Evolutionary conservation across 192 early-diverging fungal genomes (phyloP).

Genomic region (Chytriomyces sp.): DNA sequence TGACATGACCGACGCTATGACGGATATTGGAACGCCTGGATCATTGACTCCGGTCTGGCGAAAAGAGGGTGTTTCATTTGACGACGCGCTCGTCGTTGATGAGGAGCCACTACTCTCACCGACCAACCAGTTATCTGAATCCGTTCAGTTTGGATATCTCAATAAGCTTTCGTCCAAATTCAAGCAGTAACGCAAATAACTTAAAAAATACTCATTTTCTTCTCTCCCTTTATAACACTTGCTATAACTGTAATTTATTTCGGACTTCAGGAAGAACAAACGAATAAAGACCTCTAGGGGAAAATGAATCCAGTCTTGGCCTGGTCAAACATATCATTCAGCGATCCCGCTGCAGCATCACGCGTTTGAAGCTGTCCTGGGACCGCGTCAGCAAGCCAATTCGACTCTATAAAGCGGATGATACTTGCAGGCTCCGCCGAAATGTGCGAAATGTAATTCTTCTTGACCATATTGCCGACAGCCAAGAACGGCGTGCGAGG

Average conservation of each 20-base stretch:
- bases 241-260: no score
- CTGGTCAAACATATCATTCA: conserved; percentile 12
- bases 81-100: conserved; percentile 30
- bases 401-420: conserved; percentile 25
- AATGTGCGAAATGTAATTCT: conserved; percentile 34
- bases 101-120: background rate
- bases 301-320: background rate
- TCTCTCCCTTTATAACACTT: no score
- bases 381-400: conserved; percentile 20
- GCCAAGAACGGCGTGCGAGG: conserved; percentile 23
- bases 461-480: conserved; percentile 17
- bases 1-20: conserved; percentile 13
- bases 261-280: no score
- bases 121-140: background rate
- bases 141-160: conserved; percentile 16
- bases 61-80: conserved; percentile 30
- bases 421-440: conserved; percentile 24
- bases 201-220: no score
- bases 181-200: no score
- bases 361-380: conserved; percentile 30
- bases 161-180: background rate
- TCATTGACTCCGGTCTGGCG: conserved; percentile 7
- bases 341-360: conserved; percentile 15
- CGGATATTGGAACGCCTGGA: background rate
- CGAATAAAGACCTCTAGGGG: no score